Base-by-base conservation (phyloP, 2,329 filamentous ascomycete species). In the Tetracladium maxilliforme region DNA sequence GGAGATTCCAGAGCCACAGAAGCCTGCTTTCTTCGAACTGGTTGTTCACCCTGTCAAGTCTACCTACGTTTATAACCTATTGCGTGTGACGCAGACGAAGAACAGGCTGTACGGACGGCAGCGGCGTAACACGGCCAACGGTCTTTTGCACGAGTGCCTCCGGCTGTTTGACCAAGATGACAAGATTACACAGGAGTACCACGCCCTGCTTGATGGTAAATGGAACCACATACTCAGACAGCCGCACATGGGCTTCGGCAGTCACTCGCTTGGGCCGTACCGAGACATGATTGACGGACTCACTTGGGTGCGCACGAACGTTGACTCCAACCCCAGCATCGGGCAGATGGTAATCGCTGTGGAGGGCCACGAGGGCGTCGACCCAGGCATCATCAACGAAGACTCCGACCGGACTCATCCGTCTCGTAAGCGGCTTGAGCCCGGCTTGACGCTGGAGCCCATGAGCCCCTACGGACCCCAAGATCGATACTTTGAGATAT, bases 31-130 rank as follows among this genome's bases (percentile, higher is more conserved):
- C 35, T 76, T 70, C 41, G 58, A 77, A 34, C 59, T 70, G 30
- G 54, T 76, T 6, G 52, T 71, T 6, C 67, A 76, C 27, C 69
- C 70, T 1, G 57, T 67, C 23, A 58, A 64, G 19, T 67, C 69
- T 4, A 66, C 59, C 3, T 54, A 58, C n/a, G 61, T 64, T 18
- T 61, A 64, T 29, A 56, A 59, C 11, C 52, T 59, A 20, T 56
- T 61, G 16, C 55, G 53, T 26, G 52, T 61, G 9, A 54, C 47
- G 2, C 47, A 49, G 10, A 58, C 49, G 2, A 51, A 43, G 17
- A 71, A 57, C 35, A 50, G 52, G 12, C 45, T 56, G 6, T 54
- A 58, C 28, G 55, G 51, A 2, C 28, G 36, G 7, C 52, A 59
- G 32, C 38, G 51, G 18, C 43, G 55, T n/a, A 56, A 46, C 22